phyloP scores from a whole-genome alignment of 73 alveolate genomes.

The Paramecium octaurelia region DNA sequence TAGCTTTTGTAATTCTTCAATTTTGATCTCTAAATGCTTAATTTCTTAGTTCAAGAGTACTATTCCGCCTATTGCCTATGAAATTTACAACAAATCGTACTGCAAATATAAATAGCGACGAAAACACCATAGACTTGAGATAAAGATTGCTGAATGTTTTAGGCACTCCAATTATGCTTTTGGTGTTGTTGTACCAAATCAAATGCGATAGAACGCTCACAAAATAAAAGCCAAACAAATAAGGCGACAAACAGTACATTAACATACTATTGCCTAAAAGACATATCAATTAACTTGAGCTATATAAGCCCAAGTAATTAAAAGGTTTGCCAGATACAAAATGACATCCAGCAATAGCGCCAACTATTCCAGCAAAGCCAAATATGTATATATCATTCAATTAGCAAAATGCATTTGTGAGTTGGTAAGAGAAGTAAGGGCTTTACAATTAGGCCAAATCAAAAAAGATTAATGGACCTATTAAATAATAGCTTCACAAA shows the following conservation, averaged over 20 bases:
- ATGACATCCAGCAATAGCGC: neutral
- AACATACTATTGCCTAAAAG: neutral
- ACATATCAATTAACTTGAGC: neutral
- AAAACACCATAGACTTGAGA: neutral
- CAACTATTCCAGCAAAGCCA: constrained; percentile 24
- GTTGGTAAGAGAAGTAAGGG: constrained; percentile 4
- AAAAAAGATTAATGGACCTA: neutral
- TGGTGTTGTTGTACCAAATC: neutral
- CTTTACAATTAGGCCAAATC: neutral
- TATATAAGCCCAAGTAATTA: neutral
- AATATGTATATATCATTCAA: neutral
- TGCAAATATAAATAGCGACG: neutral
- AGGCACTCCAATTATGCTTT: neutral
- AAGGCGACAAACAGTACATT: neutral
- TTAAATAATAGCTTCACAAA: neutral
- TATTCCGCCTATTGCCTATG: neutral
- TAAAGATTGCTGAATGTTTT: neutral
- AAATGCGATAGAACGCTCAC: neutral
- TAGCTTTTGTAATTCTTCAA: neutral
- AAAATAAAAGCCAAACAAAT: neutral
- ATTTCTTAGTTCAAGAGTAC: neutral
- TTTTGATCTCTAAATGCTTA: neutral
- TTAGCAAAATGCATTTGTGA: constrained; percentile 33
- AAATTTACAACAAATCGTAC: neutral
- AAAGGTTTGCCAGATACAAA: neutral